Evolutionary conservation across 2,329 filamentous ascomycete genomes (phyloP).

Genomic region (Chrysoporthe austroafricana): DNA sequence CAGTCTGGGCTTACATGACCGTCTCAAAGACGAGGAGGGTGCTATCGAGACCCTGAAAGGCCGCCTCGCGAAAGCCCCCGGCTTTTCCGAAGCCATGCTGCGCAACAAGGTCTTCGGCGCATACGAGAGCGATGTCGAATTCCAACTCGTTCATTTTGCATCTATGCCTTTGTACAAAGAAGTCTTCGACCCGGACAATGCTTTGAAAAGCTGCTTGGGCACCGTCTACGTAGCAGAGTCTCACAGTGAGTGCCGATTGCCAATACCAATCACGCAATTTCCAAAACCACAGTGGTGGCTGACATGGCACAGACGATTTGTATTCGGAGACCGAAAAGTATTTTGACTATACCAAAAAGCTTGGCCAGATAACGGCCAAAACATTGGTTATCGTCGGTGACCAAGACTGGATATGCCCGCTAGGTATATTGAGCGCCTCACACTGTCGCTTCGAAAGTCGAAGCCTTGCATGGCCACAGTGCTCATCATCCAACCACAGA

Average conservation of each 20-base stretch:
- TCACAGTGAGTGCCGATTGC: constrained; percentile 37
- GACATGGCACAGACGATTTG: constrained; percentile 36
- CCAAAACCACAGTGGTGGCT: background rate
- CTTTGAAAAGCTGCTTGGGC: constrained; percentile 36
- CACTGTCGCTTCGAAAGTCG: background rate
- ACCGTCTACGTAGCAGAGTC: constrained; percentile 42
- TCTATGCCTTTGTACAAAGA: constrained; percentile 44
- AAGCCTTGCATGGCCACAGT: background rate
- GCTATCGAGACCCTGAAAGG: constrained; percentile 39
- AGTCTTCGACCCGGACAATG: constrained; percentile 39
- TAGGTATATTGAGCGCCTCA: constrained; percentile 32
- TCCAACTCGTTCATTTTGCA: constrained; percentile 43
- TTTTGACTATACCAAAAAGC: constrained; percentile 41
- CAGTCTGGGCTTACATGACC: background rate
- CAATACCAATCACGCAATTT: background rate
- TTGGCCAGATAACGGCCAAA: constrained; percentile 38
- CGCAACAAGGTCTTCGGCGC: constrained; percentile 43
- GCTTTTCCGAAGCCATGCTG: constrained; percentile 43
- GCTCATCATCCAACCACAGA: constrained; percentile 28
- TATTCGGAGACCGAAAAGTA: constrained; percentile 43
- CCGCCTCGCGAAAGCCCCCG: constrained; percentile 39
- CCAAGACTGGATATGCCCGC: constrained; percentile 46
- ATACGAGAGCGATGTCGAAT: constrained; percentile 43
- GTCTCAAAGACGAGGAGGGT: constrained; percentile 39
- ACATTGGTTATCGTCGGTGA: constrained; percentile 44